Base-by-base conservation (phyloP, 805 yeast species). In the Kuraishia cidri region DNA sequence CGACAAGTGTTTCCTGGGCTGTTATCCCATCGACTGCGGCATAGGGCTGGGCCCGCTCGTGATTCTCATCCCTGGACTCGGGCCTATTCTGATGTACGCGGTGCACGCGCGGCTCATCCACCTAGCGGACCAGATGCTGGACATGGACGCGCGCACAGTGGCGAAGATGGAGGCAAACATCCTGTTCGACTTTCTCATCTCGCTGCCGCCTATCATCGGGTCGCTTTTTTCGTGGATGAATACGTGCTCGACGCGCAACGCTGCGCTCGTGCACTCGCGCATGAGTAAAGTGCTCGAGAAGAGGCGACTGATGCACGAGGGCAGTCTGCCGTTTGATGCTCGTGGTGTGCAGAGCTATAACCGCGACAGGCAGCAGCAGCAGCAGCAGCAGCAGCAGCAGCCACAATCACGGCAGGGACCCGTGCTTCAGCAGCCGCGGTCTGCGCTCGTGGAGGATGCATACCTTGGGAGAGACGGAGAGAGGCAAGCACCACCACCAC, bases 241-340 rank as follows among this genome's bases (percentile, higher is more conserved):
- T 48, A 83, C 78, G 2, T 83, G 95, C 49, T 83, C 94, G 6
- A 84, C 96, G 0, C 64, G 96, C 46, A 88, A 90, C 52, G 94
- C 95, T 0, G 88, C 90, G 0, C 47, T 85, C 45, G 66, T 87
- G 6, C 86, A 84, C 50, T 71, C 66, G 0, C 32, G 42, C 16
- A 44, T 45, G 1, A 34, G 43, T 2, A 51, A 44, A 29, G 34
- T 31, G 31, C 36, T 48, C 3, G 24, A 13, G 6, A 15, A 13
- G 26, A 21, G 32, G 6, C 13, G 16, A 18, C 13, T 9, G 6
- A 6, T 14, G 20, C 22, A 13, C 7, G 12, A 11, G 19, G 32
- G 18, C 9, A n/a, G 19, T 11, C 11, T 29, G 11, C 26, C n/a
- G 23, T n/a, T 15, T 29, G n/a, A 14, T 29, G 5, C n/a, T 19